Evolutionary conservation across 73 alveolate genomes (phyloP), one percentile per base, ranked within the genome.

Genomic region (Paramecium sonneborni): DNA sequence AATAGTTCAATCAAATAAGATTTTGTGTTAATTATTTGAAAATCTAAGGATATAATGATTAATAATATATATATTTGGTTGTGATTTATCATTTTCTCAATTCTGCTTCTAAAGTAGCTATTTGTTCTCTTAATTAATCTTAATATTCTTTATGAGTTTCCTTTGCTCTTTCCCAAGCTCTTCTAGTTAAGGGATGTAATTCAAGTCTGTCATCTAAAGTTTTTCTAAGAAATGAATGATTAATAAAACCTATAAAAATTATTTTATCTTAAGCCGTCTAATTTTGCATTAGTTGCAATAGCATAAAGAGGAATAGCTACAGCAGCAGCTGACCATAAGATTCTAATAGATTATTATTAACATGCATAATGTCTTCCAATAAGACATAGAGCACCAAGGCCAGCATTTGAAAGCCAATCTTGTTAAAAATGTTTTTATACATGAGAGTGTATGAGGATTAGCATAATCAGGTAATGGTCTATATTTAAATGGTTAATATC

Each of bases 101-200:
- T 38, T 86, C 74, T 3, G 88, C 88, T 39, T 86, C 82, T 86
- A 86, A 58, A 24, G 68, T 85, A 46, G 82, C 88, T 32, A 88
- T 88, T 52, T 88, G 21, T 23, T 38, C 35, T 24, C 87, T 68
- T 39, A 88, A 44, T 43, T 67, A 55, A 18, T 86, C 32, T 48
- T 82, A 92, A 69, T 92, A 85, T 84, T 68, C 82, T n/a, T 55
- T 26, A 67, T 86, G 48, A 15, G 69, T 82, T 55, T 57, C 93
- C 9, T 84, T 18, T 30, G 99, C 99, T 87, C 98, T 85, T 44
- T 96, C 97, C 95, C 96, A 93, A 14, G 99, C 99, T 92, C 99
- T 94, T 95, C 98, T 95, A 30, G 99, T 95, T 74, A 97, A 94
- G 0, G 99, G 99, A 76, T 96, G 95, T 85, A 92, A 95, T 52